Conservation (phyloP, 2,329 filamentous ascomycete genomes). For the Verticillium longisporum region DNA sequence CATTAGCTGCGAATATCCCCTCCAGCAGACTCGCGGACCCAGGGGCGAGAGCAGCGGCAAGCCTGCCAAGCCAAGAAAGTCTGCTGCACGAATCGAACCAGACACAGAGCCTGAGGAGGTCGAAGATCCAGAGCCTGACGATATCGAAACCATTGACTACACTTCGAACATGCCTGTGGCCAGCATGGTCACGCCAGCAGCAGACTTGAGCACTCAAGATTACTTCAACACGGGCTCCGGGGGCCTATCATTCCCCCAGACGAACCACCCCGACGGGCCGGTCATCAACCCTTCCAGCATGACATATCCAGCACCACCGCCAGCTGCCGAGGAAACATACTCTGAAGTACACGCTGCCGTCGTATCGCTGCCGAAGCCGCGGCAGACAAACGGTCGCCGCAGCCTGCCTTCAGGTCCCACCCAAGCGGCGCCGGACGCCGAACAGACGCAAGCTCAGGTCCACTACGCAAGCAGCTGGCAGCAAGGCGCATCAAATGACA, state of each 20-base stretch:
- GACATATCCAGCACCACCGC: slow-evolving; percentile 5
- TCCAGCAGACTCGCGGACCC: slow-evolving; percentile 16
- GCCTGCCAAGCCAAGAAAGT: slow-evolving; percentile 6
- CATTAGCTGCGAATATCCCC: slow-evolving; percentile 30
- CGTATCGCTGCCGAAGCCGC: neutral
- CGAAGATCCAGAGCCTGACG: slow-evolving; percentile 9
- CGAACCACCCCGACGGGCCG: slow-evolving; percentile 1
- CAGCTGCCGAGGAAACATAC: neutral
- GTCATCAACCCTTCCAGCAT: neutral
- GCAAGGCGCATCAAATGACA: neutral
- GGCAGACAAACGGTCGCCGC: neutral
- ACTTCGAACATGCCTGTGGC: slow-evolving; percentile 16
- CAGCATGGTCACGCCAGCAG: slow-evolving; percentile 17
- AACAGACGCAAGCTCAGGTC: neutral
- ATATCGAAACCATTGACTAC: slow-evolving; percentile 11
- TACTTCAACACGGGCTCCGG: slow-evolving; percentile 21
- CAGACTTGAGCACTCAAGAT: slow-evolving; percentile 15
- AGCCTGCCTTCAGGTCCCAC: neutral
- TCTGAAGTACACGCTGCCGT: neutral
- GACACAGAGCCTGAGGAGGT: slow-evolving; percentile 11
- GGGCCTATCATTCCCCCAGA: slow-evolving; percentile 17
- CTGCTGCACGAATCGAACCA: slow-evolving; percentile 6
- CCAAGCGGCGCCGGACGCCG: neutral
- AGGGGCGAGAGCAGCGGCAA: slow-evolving; percentile 3
- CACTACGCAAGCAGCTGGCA: neutral